Conservation (phyloP, 345 rosid genomes). For the Cochlearia excelsa region DNA sequence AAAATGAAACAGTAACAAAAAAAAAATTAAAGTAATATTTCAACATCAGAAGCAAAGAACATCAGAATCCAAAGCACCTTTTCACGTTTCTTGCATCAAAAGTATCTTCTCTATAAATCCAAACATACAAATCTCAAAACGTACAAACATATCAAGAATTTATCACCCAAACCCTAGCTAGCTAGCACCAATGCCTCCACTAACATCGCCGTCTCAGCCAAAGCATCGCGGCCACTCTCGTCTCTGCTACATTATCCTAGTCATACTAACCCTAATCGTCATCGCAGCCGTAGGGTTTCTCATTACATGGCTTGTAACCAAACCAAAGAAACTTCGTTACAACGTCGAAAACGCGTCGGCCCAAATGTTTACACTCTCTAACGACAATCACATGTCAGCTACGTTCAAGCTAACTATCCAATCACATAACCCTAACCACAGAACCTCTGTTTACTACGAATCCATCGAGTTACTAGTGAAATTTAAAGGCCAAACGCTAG, state of each 20-base stretch:
- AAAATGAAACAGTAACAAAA: too few relatives aligned
- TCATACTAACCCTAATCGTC: conserved; percentile 44
- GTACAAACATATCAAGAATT: too few relatives aligned
- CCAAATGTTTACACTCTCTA: conserved; percentile 43
- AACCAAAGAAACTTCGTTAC: conserved; percentile 53
- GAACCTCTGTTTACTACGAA: conserved; percentile 62
- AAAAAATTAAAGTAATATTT: neutral
- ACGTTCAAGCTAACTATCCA: conserved; percentile 48
- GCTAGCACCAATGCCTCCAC: conserved; percentile 11
- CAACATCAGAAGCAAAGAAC: conserved; percentile 35
- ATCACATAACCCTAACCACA: conserved; percentile 54
- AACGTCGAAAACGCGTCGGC: conserved; percentile 50
- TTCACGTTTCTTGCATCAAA: conserved; percentile 26
- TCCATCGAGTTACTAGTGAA: conserved; percentile 44
- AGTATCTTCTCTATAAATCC: too few relatives aligned
- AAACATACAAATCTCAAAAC: too few relatives aligned
- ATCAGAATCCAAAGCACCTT: conserved; percentile 25
- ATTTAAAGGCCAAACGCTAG: conserved; percentile 55
- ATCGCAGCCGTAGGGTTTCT: conserved; percentile 51
- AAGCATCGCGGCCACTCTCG: conserved; percentile 21
- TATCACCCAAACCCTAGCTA: neutral
- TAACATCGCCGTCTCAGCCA: conserved; percentile 5
- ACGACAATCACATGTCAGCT: conserved; percentile 55
- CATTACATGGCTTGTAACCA: conserved; percentile 57
- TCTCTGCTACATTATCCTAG: conserved; percentile 28